Evolutionary conservation across 2,329 filamentous ascomycete genomes (phyloP).

Genomic region (Zymoseptoria pseudotritici): DNA sequence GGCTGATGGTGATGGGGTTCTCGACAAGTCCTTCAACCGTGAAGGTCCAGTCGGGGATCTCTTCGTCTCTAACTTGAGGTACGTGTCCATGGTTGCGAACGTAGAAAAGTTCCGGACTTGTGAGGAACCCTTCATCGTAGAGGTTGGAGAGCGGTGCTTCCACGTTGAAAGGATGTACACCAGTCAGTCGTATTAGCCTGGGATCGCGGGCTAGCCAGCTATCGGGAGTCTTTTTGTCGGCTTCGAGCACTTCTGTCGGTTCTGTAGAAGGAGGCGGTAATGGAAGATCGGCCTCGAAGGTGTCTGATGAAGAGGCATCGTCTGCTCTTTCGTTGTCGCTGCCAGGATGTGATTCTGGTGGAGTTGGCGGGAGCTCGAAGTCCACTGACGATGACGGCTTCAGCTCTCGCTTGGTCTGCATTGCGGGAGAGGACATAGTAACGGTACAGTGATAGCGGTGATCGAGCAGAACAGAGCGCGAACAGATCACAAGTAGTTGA

Average conservation of each 20-base stretch:
- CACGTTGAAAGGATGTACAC: constrained; percentile 84
- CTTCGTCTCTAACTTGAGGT: constrained; percentile 63
- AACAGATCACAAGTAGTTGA: neutral
- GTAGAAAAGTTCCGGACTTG: constrained; percentile 80
- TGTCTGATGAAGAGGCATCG: constrained; percentile 49
- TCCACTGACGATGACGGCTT: constrained; percentile 3
- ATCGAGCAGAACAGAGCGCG: neutral
- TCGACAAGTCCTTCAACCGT: constrained; percentile 80
- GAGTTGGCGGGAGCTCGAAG: constrained; percentile 29
- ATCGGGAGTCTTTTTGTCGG: constrained; percentile 79
- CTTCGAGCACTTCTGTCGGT: constrained; percentile 57
- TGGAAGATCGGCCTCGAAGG: constrained; percentile 47
- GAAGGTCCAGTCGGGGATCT: constrained; percentile 73
- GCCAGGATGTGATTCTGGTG: constrained; percentile 30
- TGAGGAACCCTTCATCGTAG: constrained; percentile 77
- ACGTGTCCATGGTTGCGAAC: constrained; percentile 86
- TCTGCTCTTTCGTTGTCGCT: constrained; percentile 24
- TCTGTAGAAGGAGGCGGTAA: constrained; percentile 58
- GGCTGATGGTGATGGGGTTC: constrained; percentile 62
- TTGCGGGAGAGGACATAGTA: neutral
- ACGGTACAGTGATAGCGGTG: neutral
- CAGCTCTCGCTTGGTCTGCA: neutral
- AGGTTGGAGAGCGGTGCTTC: constrained; percentile 74
- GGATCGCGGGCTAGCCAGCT: constrained; percentile 71
- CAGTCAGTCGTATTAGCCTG: constrained; percentile 76